A percentile compares a stretch with the other conserved stretches of the same genome.
Conservation (phyloP, 257 asterid species). For the Paulownia fortunei region DNA sequence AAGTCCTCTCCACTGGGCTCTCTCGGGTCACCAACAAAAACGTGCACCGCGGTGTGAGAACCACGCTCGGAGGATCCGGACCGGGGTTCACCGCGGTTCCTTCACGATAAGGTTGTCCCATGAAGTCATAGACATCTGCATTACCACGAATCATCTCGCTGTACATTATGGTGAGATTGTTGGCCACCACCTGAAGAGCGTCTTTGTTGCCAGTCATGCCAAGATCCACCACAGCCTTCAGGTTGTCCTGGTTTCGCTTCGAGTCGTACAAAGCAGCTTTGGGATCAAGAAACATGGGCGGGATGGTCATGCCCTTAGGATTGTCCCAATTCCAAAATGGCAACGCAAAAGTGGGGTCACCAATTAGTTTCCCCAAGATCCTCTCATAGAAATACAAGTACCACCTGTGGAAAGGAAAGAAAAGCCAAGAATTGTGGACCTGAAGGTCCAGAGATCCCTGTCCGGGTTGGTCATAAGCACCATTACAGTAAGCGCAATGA, state of each 20-base stretch:
- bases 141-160: constrained; percentile 39
- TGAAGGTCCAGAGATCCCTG: constrained; percentile 32
- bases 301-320: constrained; percentile 43
- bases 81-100: constrained; percentile 41
- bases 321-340: constrained; percentile 55
- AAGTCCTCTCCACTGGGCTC: constrained; percentile 39
- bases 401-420: constrained; percentile 55
- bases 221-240: constrained; percentile 31
- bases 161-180: constrained; percentile 42
- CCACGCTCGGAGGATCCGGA: constrained; percentile 46
- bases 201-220: constrained; percentile 25
- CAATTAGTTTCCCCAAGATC: constrained; percentile 41
- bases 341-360: constrained; percentile 43
- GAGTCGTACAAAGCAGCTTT: constrained; percentile 35
- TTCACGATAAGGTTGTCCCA: constrained; percentile 42
- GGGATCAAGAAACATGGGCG: constrained; percentile 28
- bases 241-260: constrained; percentile 27
- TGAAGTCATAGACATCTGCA: constrained; percentile 35
- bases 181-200: constrained; percentile 30
- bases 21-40: constrained; percentile 43
- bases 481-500: constrained; percentile 51
- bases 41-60: constrained; percentile 44
- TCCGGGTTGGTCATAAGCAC: constrained; percentile 42
- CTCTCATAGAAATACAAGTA: constrained; percentile 52
- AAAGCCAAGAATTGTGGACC: constrained; percentile 47